Percentiles rank a stretch among this genome's conserved stretches.
Evolutionary conservation across 148 eudicot genomes (phyloP).

Genomic region (Rhododendron henanense): DNA sequence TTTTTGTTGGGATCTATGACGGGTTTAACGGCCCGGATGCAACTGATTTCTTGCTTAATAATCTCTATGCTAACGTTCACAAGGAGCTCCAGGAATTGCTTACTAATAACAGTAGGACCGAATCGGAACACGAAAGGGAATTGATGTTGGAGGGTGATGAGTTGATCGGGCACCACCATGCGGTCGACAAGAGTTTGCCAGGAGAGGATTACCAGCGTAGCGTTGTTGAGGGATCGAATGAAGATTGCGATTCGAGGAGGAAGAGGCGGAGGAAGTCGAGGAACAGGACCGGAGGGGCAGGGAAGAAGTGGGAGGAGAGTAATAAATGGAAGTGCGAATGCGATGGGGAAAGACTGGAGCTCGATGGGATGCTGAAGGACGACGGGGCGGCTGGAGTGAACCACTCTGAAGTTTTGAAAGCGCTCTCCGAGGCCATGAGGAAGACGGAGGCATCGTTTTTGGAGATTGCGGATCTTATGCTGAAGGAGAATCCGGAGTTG

Average conservation of each 20-base stretch:
- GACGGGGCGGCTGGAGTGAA: constrained; percentile 1
- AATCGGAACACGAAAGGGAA: constrained; percentile 1
- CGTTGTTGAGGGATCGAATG: neutral
- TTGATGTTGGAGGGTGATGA: neutral
- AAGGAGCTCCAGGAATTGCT: constrained; percentile 46
- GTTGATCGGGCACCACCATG: neutral
- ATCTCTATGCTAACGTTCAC: constrained; percentile 46
- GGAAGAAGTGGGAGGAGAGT: neutral
- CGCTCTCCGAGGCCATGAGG: constrained; percentile 53
- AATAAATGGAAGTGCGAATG: constrained; percentile 1
- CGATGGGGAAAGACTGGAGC: constrained; percentile 19
- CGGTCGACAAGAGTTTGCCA: neutral
- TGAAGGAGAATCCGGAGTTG: constrained; percentile 62
- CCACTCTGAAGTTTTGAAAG: constrained; percentile 47
- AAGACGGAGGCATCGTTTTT: constrained; percentile 53
- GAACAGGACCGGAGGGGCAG: neutral
- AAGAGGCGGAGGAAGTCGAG: constrained; percentile 14
- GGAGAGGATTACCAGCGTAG: neutral
- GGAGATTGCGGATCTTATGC: constrained; percentile 60
- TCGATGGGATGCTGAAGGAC: constrained; percentile 16
- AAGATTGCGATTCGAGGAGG: neutral
- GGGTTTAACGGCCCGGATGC: constrained; percentile 81
- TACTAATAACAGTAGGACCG: constrained; percentile 11
- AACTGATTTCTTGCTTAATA: constrained; percentile 44
- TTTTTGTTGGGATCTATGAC: constrained; percentile 70